Percentiles rank a stretch among this genome's conserved stretches.
Conservation (phyloP, 495 filamentous ascomycete genomes). For the Chaetomium cochliodes region DNA sequence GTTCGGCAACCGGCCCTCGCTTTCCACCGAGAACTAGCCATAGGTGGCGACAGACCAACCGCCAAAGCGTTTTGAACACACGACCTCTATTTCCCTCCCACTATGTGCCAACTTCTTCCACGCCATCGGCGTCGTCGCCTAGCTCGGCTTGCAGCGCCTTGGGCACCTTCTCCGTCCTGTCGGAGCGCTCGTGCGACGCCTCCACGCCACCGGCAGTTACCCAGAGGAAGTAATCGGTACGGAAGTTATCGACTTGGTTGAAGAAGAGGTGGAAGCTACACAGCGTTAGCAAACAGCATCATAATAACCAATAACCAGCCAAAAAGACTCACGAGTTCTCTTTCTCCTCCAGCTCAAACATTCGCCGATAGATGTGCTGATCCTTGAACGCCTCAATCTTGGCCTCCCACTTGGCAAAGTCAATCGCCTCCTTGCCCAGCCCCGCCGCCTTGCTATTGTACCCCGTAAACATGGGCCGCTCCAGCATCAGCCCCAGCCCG, state of each 20-base stretch:
- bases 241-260: conserved; percentile 78
- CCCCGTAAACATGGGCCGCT: conserved; percentile 81
- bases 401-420: conserved; percentile 72
- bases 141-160: conserved; percentile 40
- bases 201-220: conserved; percentile 64
- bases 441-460: conserved; percentile 67
- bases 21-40: neutral
- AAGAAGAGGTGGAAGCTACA: conserved; percentile 75
- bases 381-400: conserved; percentile 89
- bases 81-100: neutral
- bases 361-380: conserved; percentile 84
- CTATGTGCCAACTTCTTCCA: conserved; percentile 35
- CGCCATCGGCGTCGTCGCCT: conserved; percentile 41
- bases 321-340: conserved; percentile 61
- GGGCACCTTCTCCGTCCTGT: conserved; percentile 34
- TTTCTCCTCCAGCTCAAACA: conserved; percentile 85
- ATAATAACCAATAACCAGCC: neutral
- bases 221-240: conserved; percentile 71
- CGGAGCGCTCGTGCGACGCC: conserved; percentile 48
- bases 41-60: neutral
- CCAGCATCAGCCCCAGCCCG: conserved; percentile 80
- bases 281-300: conserved; percentile 14
- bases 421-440: conserved; percentile 60
- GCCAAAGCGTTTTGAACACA: neutral
- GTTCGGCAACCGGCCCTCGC: no score